phyloP scores from a whole-genome alignment of 805 yeast genomes.

The Candida schatavii region DNA sequence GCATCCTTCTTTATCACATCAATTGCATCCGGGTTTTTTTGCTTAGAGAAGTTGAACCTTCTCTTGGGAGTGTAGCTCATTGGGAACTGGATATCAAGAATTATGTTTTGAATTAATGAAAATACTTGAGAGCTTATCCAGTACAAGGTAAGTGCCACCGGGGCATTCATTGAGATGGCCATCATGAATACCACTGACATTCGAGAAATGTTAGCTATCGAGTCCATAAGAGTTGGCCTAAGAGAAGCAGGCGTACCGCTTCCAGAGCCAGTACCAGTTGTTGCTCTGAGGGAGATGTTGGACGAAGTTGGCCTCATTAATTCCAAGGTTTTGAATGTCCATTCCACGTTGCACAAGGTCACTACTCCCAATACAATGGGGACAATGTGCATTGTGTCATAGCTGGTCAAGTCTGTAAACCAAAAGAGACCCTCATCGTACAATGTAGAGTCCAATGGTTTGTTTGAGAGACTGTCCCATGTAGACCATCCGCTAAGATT shows the following conservation, averaged over 20 bases:
- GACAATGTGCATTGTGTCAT: constrained; percentile 60
- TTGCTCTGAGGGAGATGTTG: constrained; percentile 14
- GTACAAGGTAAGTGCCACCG: constrained; percentile 76
- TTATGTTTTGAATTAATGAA: constrained; percentile 71
- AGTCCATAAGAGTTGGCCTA: constrained; percentile 58
- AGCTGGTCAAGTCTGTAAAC: constrained; percentile 55
- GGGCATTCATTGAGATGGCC: constrained; percentile 84
- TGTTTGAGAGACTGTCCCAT: constrained; percentile 39
- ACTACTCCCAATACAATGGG: constrained; percentile 73
- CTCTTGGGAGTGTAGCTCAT: constrained; percentile 46
- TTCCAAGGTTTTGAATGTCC: constrained; percentile 68
- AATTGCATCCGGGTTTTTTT: constrained; percentile 4
- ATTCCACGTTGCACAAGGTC: constrained; percentile 76
- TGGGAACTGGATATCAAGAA: constrained; percentile 67
- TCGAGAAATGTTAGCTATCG: constrained; percentile 68
- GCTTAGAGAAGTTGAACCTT: constrained; percentile 21
- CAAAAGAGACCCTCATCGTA: constrained; percentile 57
- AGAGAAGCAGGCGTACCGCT: constrained; percentile 25
- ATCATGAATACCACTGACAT: constrained; percentile 75
- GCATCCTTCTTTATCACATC: background rate
- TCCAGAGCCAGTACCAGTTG: constrained; percentile 22
- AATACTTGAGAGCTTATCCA: constrained; percentile 86
- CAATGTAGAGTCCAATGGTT: constrained; percentile 49
- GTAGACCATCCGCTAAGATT: constrained; percentile 68
- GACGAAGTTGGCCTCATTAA: constrained; percentile 38